Conservation (phyloP, 345 rosid species). For the Camelina laxa region DNA sequence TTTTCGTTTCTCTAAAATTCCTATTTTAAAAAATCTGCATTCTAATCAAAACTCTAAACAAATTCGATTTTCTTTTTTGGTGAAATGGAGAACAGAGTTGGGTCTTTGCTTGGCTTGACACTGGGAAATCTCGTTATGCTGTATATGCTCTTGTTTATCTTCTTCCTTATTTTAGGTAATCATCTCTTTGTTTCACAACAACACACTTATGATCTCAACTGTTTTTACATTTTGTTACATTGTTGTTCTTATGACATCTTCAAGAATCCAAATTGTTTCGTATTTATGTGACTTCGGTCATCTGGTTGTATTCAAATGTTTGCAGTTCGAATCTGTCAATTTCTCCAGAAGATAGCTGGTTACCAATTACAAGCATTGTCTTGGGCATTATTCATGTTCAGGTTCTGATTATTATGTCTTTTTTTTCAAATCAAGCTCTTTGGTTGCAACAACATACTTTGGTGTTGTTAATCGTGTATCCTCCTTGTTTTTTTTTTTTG, state of each 20-base stretch:
- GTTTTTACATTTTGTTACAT: too few relatives aligned
- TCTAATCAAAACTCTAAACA: background rate
- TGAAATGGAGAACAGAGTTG: slow-evolving; percentile 59
- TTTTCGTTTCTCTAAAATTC: background rate
- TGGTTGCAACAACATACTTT: background rate
- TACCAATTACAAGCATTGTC: slow-evolving; percentile 88
- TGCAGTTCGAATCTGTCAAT: slow-evolving; percentile 80
- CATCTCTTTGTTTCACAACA: too few relatives aligned
- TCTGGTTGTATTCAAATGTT: background rate
- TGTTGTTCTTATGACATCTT: too few relatives aligned
- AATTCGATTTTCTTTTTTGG: background rate
- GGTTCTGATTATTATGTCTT: slow-evolving; percentile 48
- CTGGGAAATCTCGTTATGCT: slow-evolving; percentile 81
- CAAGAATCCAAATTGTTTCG: background rate
- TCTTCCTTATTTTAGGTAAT: slow-evolving; percentile 82
- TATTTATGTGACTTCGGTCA: background rate
- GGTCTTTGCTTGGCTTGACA: slow-evolving; percentile 98
- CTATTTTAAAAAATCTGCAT: too few relatives aligned
- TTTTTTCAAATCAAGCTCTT: background rate
- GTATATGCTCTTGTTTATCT: slow-evolving; percentile 75
- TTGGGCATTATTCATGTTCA: slow-evolving; percentile 87
- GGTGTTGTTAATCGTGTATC: slow-evolving; percentile 21
- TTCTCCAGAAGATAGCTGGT: slow-evolving; percentile 91
- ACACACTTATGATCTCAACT: too few relatives aligned
- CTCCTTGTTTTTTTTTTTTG: background rate